A percentile compares a stretch with the other conserved stretches of the same genome.
phyloP scores from a whole-genome alignment of 441 rosid species.

The Corymbia citriodora region DNA sequence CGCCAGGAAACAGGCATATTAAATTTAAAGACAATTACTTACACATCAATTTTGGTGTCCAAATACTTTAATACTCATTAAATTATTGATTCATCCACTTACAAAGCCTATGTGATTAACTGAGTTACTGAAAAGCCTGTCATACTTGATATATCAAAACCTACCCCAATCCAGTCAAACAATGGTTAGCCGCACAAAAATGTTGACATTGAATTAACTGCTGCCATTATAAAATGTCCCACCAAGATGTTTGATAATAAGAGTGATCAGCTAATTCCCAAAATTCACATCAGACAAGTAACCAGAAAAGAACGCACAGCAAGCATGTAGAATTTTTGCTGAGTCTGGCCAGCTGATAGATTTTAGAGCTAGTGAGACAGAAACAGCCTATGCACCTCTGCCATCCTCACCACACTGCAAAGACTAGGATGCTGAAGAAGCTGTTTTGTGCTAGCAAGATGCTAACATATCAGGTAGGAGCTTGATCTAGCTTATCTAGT shows the following conservation, averaged over 20 bases:
- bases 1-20: neutral
- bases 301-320: neutral
- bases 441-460: neutral
- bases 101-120: neutral
- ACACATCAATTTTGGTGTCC: neutral
- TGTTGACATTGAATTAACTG: neutral
- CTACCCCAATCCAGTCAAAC: neutral
- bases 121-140: neutral
- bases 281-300: neutral
- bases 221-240: neutral
- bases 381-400: neutral
- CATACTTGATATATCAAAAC: neutral
- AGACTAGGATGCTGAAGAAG: neutral
- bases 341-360: neutral
- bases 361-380: neutral
- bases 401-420: neutral
- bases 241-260: neutral
- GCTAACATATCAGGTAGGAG: neutral
- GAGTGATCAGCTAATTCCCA: neutral
- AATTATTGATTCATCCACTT: neutral
- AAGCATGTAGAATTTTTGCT: neutral
- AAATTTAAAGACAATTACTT: neutral
- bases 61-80: neutral
- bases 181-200: neutral
- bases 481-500: neutral